A percentile compares a stretch with the other conserved stretches of the same genome.
phyloP scores from a whole-genome alignment of 2,329 filamentous ascomycete species.

The Pseudocercospora cruenta region DNA sequence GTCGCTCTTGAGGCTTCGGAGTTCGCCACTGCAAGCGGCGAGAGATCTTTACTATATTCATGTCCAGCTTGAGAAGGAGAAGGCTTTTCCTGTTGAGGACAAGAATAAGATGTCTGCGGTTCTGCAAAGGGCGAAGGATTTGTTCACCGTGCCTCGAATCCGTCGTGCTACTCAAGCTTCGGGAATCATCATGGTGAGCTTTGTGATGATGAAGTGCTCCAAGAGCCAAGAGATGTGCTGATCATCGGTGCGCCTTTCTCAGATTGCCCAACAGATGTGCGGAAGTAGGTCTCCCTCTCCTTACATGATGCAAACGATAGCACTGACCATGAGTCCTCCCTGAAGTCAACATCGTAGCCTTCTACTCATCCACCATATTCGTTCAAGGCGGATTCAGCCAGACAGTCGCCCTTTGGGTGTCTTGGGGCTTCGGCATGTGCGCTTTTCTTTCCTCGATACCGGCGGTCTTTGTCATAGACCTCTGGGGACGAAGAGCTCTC shows the following conservation, averaged over 20 bases:
- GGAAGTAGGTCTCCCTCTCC: conserved; percentile 31
- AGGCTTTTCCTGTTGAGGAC: neutral
- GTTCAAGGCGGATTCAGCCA: conserved; percentile 37
- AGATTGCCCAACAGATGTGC: conserved; percentile 22
- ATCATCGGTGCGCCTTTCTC: no score
- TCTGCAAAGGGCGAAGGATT: conserved; percentile 4
- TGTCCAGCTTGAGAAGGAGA: neutral
- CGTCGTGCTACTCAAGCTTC: conserved; percentile 26
- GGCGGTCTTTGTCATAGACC: conserved; percentile 55
- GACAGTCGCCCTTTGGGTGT: conserved; percentile 56
- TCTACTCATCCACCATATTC: conserved; percentile 40
- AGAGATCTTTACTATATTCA: neutral
- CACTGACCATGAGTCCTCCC: conserved; percentile 24
- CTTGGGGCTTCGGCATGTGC: conserved; percentile 61
- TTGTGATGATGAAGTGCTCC: no score
- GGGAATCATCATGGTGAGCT: conserved; percentile 18
- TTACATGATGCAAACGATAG: conserved; percentile 17
- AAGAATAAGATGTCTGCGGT: neutral
- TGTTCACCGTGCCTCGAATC: conserved; percentile 29
- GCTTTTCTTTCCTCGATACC: conserved; percentile 63
- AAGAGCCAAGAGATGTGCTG: no score
- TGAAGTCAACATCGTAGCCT: conserved; percentile 38
- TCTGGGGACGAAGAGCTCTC: conserved; percentile 57
- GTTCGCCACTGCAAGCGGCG: neutral
- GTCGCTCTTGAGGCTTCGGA: neutral